Conservation (phyloP, 164 flowering plant species). For the Tetrastigma voinierianum region DNA sequence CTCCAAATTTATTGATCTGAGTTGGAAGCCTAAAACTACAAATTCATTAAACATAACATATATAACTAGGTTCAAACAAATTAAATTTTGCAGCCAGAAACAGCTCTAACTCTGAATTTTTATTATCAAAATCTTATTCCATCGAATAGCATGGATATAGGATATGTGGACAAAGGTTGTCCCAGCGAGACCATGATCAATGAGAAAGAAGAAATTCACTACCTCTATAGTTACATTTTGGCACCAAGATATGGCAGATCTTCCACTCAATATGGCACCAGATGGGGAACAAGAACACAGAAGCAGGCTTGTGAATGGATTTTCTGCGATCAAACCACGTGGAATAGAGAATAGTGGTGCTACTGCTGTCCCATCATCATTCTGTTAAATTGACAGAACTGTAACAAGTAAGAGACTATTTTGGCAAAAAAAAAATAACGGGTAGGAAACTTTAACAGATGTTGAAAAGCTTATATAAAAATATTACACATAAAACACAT, state of each 20-base stretch:
- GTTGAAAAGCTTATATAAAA: too few relatives aligned
- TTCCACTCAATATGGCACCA: constrained; percentile 17
- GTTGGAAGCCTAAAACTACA: not conserved
- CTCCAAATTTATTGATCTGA: not conserved
- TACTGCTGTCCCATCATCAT: constrained; percentile 62
- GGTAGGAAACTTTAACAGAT: not conserved
- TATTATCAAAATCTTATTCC: too few relatives aligned
- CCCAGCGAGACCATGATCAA: too few relatives aligned
- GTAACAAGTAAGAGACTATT: constrained; percentile 7
- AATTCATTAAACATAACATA: not conserved
- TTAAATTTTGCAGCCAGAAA: not conserved
- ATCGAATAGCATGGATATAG: too few relatives aligned
- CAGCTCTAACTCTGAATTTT: too few relatives aligned
- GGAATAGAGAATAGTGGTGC: constrained; percentile 81
- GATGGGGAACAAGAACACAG: constrained; percentile 60
- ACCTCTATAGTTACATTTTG: constrained; percentile 81
- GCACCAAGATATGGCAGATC: constrained; percentile 60
- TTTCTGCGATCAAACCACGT: constrained; percentile 74
- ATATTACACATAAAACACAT: too few relatives aligned
- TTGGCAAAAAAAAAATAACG: not conserved
- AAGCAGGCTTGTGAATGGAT: constrained; percentile 90
- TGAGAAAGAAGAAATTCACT: constrained; percentile 6
- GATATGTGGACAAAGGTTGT: not conserved
- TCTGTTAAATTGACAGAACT: constrained; percentile 39
- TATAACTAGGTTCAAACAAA: not conserved